Base-by-base conservation (phyloP, 352 stramenopile species). In the Globisporangium echinulatum region DNA sequence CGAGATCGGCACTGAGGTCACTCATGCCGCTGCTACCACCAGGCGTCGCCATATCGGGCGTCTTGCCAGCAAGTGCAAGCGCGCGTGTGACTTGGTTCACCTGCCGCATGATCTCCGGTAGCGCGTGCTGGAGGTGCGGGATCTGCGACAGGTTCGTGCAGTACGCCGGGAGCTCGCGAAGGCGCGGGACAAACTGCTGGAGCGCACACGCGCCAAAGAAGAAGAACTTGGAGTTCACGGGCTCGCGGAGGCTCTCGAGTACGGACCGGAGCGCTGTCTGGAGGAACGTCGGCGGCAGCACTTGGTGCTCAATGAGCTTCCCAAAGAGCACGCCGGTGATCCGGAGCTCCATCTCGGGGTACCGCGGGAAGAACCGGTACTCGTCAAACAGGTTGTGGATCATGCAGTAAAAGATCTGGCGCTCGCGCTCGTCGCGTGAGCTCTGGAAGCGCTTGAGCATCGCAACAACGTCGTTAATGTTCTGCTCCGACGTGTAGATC, bases 301-400 rank as follows among this genome's bases (percentile, higher is more conserved):
- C 85, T 69, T 99, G 94, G 63, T 99, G 96, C 72, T 99, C 93
- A 68, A 99, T 99, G 6, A 99, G 82, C 49, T 97, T 94, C 33
- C 97, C 97, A 65, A 99, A 99, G 6, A 99, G 79, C 62, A 99
- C 97, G 33, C 96, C 97, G 7, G 97, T 99, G 69, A 99, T 99
- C 5, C 96, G 91, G 43, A 99, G 70, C 70, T 99, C 96, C 79
- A 98, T 99, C 71, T 99, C 97, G 7, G 97, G 97, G 69, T 99
- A 99, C 62, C 97, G 97, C 44, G 96, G 95, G 69, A 99, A 99
- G 78, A 99, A 99, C 54, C 96, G 85, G 72, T 99, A 99, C 74
- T 99, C 97, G 66, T 99, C 96, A 71, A 99, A 99, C 2, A 99
- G 75, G 69, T 99, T 99, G 76, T 99, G 96, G 62, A 99, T 98